Percentiles rank a stretch among this genome's conserved stretches.
phyloP scores from a whole-genome alignment of 768 basidiomycete genomes.

The Gymnopilus dilepis region DNA sequence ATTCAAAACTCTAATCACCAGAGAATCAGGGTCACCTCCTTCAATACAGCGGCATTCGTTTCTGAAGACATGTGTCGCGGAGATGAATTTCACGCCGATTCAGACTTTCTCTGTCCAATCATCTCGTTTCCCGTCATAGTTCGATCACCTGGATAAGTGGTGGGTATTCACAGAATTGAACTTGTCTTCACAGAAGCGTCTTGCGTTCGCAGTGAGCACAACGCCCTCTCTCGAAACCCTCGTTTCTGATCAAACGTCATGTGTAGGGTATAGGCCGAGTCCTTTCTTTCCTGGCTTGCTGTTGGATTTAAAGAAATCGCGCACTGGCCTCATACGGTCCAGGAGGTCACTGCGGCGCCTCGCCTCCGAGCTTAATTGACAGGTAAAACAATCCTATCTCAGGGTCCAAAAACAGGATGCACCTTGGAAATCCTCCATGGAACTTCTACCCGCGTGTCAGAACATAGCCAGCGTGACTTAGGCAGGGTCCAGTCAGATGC shows the following conservation, averaged over 20 bases:
- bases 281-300: too few species aligned
- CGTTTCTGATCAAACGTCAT: too few species aligned
- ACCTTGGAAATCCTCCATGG: neutral
- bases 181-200: neutral
- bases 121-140: neutral
- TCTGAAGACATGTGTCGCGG: neutral
- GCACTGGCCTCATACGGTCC: neutral
- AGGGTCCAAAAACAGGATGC: neutral
- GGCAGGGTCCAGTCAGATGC: neutral
- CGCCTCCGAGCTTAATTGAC: neutral
- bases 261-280: too few species aligned
- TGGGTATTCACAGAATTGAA: neutral
- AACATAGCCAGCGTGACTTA: neutral
- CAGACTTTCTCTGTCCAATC: neutral
- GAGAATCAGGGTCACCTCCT: constrained; percentile 4
- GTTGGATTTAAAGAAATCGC: too few species aligned
- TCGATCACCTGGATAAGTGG: constrained; percentile 3
- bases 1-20: constrained; percentile 1
- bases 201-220: too few species aligned
- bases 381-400: neutral
- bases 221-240: too few species aligned
- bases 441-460: neutral
- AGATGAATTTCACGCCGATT: constrained; percentile 1
- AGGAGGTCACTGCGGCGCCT: neutral
- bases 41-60: neutral